These are phyloP conservation scores for Epichloe coenophiala DNA, from an alignment of 2,329 filamentous ascomycete genomes.

Conservation along the genomic window DNA sequence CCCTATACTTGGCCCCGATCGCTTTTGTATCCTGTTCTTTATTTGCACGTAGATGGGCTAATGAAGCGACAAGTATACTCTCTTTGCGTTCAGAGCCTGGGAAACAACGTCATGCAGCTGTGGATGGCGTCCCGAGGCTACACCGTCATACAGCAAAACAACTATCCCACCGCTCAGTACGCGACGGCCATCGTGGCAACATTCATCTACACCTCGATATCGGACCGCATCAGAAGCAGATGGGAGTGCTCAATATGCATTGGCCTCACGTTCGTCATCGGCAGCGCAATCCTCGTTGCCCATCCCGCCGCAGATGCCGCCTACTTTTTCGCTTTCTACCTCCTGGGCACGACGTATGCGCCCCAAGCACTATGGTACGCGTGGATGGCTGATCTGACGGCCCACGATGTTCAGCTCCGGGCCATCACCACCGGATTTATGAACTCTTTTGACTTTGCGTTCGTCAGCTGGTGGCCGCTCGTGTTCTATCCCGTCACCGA, in stretches of 20 bases:
- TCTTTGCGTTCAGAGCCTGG: conserved; percentile 26
- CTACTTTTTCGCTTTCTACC: conserved; percentile 30
- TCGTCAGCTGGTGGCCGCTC: conserved; percentile 27
- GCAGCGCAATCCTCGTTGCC: conserved; percentile 23
- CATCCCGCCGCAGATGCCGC: conserved; percentile 18
- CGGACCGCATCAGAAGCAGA: conserved; percentile 27
- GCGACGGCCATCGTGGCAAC: conserved; percentile 28
- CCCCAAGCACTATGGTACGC: conserved; percentile 33
- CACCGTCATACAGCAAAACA: conserved; percentile 28
- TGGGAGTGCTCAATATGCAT: conserved; percentile 30
- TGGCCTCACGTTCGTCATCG: conserved; percentile 27
- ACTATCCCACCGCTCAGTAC: conserved; percentile 28
- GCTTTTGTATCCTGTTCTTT: neutral
- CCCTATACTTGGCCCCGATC: neutral
- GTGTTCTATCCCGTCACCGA: conserved; percentile 27
- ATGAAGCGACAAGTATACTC: conserved; percentile 21
- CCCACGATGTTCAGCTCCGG: conserved; percentile 25
- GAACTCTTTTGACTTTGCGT: conserved; percentile 30
- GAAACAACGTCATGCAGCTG: conserved; percentile 30
- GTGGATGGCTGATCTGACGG: conserved; percentile 31
- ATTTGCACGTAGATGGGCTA: neutral
- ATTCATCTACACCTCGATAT: conserved; percentile 25
- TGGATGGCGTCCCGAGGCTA: conserved; percentile 32
- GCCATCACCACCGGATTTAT: conserved; percentile 30
- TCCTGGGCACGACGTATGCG: conserved; percentile 30